These are phyloP conservation scores for Powellomyces hirtus DNA, from an alignment of 192 early-diverging fungal genomes.

Conservation along the genomic window DNA sequence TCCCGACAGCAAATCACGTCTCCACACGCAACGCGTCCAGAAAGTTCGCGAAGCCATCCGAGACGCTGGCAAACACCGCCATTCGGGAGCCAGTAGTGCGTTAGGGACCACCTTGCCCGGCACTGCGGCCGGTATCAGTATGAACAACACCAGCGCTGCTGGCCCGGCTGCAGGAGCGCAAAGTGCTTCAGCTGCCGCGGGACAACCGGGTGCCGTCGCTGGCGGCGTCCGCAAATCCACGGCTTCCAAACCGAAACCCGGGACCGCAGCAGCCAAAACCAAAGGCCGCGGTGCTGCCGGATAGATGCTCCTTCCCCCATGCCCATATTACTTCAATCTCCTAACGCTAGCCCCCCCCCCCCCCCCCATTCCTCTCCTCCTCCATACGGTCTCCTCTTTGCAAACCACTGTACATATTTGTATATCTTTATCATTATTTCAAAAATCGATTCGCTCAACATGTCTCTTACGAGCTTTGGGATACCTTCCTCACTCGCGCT, in stretches of 20 bases:
- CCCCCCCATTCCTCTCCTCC: no score
- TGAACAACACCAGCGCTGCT: neutral
- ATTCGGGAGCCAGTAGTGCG: neutral
- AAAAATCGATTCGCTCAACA: no score
- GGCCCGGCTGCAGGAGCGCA: no score
- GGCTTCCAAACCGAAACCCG: neutral
- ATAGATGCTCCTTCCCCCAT: no score
- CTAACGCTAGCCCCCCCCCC: no score
- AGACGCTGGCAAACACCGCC: neutral
- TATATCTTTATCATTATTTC: no score
- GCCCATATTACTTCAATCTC: no score
- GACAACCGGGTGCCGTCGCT: neutral
- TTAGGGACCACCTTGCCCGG: neutral
- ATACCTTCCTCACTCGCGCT: no score
- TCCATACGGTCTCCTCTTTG: no score
- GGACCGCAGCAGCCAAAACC: neutral
- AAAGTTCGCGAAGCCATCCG: constrained; percentile 18
- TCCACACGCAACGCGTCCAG: neutral
- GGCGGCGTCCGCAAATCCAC: constrained; percentile 3
- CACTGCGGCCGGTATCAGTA: neutral
- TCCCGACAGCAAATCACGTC: neutral
- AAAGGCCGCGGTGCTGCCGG: no score
- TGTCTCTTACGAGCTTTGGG: no score
- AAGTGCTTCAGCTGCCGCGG: neutral
- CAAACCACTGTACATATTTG: no score